Base-by-base conservation (phyloP, 176 grass and related monocot species). In the Phoenix dactylifera region DNA sequence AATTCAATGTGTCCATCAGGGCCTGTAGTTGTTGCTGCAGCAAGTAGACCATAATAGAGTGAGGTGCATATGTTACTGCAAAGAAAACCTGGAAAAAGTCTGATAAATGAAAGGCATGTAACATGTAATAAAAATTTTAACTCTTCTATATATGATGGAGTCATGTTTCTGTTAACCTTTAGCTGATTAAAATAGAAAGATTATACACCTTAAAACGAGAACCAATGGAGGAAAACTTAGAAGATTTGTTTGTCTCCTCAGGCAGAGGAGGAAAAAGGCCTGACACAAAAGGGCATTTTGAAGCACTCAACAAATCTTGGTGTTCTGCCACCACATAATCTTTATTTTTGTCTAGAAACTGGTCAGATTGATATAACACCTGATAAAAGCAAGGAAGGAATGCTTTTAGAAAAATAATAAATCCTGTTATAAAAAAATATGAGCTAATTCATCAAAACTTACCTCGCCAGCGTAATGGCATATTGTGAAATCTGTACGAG, bases 261-360 rank as follows among this genome's bases (percentile, higher is more conserved):
- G 82, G 62, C 5, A 74, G 74, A 77, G 73, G 64, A 71, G 94
- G 94, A 70, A 98, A 98, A 66, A 98, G 75, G 70, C 88, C 94
- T 32, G 84, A 71, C 26, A 98, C 83, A 65, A 98, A 98, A 23
- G 88, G 67, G 50, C 94, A 98, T 81, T 88, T 98, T 68, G 94
- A 98, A 53, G 88, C 70, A 65, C 84, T 75, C 59, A 98, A 76
- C 55, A 98, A 73, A 39, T 98, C 93, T 60, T 92, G 93, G 73
- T 98, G 93, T 73, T 98, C 93, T 60, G 88, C 84, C 61, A 98
- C 87, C 51, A 98, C 93, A 58, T 98, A 98, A 71, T 98, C 93
- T 77, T 92, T 98, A 57, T 98, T 98, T 85, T 98, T 98, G 54
- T 98, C 93, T 44, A 98, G 73, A 60, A 98, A 98, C 18, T 92